Base-by-base conservation (phyloP, 768 basidiomycete genomes). In the Lentinula aciculospora region DNA sequence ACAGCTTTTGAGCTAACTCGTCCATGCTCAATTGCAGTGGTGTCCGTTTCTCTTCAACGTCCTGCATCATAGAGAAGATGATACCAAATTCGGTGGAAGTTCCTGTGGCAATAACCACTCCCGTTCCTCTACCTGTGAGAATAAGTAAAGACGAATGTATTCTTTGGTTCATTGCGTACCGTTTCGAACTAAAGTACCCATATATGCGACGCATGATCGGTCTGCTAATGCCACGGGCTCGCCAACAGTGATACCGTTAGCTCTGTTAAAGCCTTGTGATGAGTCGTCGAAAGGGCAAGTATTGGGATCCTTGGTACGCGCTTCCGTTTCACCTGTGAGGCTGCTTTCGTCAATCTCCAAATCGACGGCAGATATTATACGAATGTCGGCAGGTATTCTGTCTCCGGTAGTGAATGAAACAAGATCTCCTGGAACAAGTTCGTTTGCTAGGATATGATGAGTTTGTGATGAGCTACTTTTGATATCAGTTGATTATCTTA, bases 21-120 rank as follows among this genome's bases (percentile, higher is more conserved):
- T 98, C 95, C 95, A 98, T 98, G 68, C 81, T 90, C 12, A 92
- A 74, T 67, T 98, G 95, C 27, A 98, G 74, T 0, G 94, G 96
- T 3, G 95, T 98, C 53, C 94, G 83, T 67, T 87, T 88, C 72
- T 98, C 95, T 62, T 95, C 93, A 61, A 94, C 94, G 67, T 97
- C 94, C 71, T 97, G 94, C 92, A 98, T 93, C 93, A 97, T 96
- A 13, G 89, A 85, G 68, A 98, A 98, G 60, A 98, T 92, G 57
- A 96, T 86, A 25, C 95, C 95, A 70, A 98, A 96, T 67, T 98
- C 95, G 1, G 93, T 96, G 61, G 89, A 83, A 12, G 82, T 78
- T 2, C 96, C 89, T 0, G 83, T 92, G 0, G 83, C 92, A 45
- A 98, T 89, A 4, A 96, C 93, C 45, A 98, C 76, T 4, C 96